Evolutionary conservation across 306 rosid species (phyloP), one percentile per base, ranked within the genome.

Genomic region (Glycyrrhiza uralensis): DNA sequence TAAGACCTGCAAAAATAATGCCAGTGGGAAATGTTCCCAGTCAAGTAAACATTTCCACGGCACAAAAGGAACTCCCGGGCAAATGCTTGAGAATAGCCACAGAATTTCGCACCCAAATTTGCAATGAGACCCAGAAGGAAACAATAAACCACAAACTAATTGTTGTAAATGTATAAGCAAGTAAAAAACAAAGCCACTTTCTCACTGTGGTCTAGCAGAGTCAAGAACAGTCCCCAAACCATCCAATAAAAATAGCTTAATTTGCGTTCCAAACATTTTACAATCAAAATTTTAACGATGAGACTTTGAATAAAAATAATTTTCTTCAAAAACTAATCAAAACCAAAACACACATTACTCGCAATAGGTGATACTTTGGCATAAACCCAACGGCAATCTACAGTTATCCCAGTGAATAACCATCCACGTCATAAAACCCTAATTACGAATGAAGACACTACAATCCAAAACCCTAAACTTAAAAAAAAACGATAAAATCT

Each of bases 391-490:
- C 9, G 22, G 42, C 26, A 57, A 15, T 28, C 35, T 6, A 18
- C 15, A 2, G 7, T n/a, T 13, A 41, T n/a, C 57, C 19, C 50
- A 11, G 72, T 7, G 7, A 52, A 55, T 8, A 30, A 59, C 5
- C 11, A 14, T 56, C 60, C 19, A 29, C n/a, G 10, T 12, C 32
- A 18, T 6, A 66, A 66, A 80, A 69, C 77, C 84, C 77, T 75
- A 80, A 69, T 17, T 26, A 47, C 36, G 32, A 73, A 58, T n/a
- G 12, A 13, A 20, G 24, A 66, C 52, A 56, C 41, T 38, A 55
- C 17, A 65, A 51, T 22, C 14, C 10, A 36, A 38, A 72, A 66
- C 55, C 87, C 87, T 79, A 83, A 65, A 33, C 9, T 23, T 17
- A n/a, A 66, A 35, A 49, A 41, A 26, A 28, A 60, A 23, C 14